These are phyloP conservation scores for Starmera pachycereana DNA, from an alignment of 805 yeast species.

Conservation along the genomic window DNA sequence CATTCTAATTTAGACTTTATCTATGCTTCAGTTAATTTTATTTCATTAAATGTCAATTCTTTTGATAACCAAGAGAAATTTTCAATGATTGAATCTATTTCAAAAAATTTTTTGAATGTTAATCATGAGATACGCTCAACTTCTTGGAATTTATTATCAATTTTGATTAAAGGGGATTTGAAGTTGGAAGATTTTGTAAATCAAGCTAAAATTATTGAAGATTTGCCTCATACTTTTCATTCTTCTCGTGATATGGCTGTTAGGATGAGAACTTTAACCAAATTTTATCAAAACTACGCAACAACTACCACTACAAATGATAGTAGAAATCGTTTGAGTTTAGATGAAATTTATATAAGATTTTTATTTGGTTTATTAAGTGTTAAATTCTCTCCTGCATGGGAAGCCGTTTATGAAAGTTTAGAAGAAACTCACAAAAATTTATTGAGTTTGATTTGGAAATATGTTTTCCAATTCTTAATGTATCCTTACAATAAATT, in stretches of 20 bases:
- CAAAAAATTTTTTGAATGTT: constrained; percentile 36
- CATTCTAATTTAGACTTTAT: constrained; percentile 11
- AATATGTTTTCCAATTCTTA: constrained; percentile 29
- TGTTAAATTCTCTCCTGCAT: constrained; percentile 72
- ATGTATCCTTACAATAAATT: constrained; percentile 5
- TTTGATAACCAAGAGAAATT: too few relatives aligned
- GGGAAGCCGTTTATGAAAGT: constrained; percentile 66
- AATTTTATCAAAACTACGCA: constrained; percentile 25
- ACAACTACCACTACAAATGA: constrained; percentile 13
- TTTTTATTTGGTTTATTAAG: constrained; percentile 63
- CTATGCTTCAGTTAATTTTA: constrained; percentile 9
- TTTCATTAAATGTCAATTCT: too few relatives aligned
- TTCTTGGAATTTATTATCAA: constrained; percentile 37
- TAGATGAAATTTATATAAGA: constrained; percentile 26
- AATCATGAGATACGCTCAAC: constrained; percentile 38
- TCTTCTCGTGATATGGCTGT: constrained; percentile 67
- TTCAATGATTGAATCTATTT: constrained; percentile 14
- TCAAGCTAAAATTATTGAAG: constrained; percentile 53
- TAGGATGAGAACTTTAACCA: constrained; percentile 52
- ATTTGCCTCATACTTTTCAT: constrained; percentile 56
- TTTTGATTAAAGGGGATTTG: constrained; percentile 16
- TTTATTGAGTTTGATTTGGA: constrained; percentile 44
- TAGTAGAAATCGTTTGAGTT: neutral
- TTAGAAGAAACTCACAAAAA: constrained; percentile 36
- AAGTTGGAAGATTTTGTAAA: constrained; percentile 32